phyloP scores from a whole-genome alignment of 148 eudicot genomes.

The Fagopyrum homotropicum region DNA sequence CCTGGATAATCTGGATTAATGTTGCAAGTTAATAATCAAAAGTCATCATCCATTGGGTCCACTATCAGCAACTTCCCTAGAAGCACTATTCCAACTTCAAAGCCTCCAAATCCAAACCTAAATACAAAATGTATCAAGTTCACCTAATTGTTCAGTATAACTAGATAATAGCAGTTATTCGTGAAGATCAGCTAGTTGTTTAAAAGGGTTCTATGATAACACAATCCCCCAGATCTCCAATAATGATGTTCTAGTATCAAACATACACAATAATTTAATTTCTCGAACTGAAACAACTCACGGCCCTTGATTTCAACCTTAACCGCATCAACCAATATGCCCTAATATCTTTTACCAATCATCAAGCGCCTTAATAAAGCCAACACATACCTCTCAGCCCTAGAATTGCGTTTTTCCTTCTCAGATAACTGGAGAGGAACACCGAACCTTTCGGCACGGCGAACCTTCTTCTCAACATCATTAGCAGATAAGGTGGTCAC shows the following conservation, averaged over 20 bases:
- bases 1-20: neutral
- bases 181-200: no score
- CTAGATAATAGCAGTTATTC: neutral
- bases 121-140: neutral
- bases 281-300: no score
- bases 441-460: conserved; percentile 79
- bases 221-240: neutral
- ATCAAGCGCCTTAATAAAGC: neutral
- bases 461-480: conserved; percentile 58
- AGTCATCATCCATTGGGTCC: neutral
- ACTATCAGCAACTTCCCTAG: neutral
- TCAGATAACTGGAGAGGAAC: conserved; percentile 65
- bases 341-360: neutral
- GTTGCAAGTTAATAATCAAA: neutral
- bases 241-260: neutral
- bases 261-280: no score
- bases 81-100: neutral
- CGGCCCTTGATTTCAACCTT: neutral
- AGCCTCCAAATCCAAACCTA: neutral
- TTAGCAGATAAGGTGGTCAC: conserved; percentile 22
- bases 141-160: neutral
- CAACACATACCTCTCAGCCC: conserved; percentile 54
- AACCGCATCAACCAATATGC: neutral
- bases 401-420: conserved; percentile 62
- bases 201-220: no score